Base-by-base conservation (phyloP, 2,329 filamentous ascomycete genomes). In the Cladosporium sp. region DNA sequence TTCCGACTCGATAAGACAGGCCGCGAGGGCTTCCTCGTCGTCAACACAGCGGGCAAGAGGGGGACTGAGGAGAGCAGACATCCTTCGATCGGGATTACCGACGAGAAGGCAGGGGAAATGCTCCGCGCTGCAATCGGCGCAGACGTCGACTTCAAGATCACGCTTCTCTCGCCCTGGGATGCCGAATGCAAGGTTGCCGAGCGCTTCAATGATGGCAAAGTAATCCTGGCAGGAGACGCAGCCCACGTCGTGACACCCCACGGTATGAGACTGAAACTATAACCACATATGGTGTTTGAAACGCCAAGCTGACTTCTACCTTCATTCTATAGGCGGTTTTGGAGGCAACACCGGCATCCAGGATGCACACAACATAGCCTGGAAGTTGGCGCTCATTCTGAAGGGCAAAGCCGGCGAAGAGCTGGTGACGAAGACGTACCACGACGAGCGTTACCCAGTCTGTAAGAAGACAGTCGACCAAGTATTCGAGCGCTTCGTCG, bases 291-390 rank as follows among this genome's bases (percentile, higher is more conserved):
- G 12, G 29, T 42, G 20, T 29, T 29, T 29, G 39, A 42, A 22
- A 40, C n/a, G 12, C 39, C 79, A 81, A 57, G 80, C 79, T 1
- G 78, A 42, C 20, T 42, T 29, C 20, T 17, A 22, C 11, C 22
- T 29, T 15, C 20, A 29, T 29, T 27, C 13, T 42, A 22, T 42
- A 42, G 39, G 39, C 15, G 39, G 39, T 17, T 42, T 42, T 13
- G 39, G 39, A 42, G 39, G 82, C 74, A 54, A 54, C 29, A 51
- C 49, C 29, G 49, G 53, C 11, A 47, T 54, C 15, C 50, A 53
- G 15, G 53, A 54, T 40, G 52, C 43, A 20, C 34, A 40, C 42
- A 50, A 51, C 15, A 39, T 58, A 17, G 52, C 50, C 29, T 58
- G 56, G 56, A 54, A 56, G 29, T 51, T 58, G 22, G 47, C 50